A percentile compares a stretch with the other conserved stretches of the same genome.
Evolutionary conservation across 257 asterid genomes (phyloP).

Genomic region (Solanum rostratum): DNA sequence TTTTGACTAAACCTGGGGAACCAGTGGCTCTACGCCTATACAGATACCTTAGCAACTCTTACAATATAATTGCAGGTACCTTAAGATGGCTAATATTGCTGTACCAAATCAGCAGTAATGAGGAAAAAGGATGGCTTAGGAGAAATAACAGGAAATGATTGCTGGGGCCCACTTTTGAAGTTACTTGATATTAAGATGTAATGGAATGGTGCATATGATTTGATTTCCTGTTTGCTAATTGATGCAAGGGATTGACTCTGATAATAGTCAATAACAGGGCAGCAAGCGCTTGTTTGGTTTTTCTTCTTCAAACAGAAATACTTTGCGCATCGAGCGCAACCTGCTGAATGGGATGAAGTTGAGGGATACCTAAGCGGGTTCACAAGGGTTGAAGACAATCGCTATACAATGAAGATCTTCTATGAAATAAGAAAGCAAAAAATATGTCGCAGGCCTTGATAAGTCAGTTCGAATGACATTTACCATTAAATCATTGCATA

Average conservation of each 20-base stretch:
- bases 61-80: not conserved
- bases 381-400: conserved; percentile 92
- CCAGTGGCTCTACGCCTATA: not conserved
- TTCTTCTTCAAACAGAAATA: conserved; percentile 90
- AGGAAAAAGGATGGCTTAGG: not conserved
- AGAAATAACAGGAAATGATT: not conserved
- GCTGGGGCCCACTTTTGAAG: not conserved
- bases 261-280: not conserved
- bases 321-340: conserved; percentile 91
- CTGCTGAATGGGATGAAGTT: conserved; percentile 97
- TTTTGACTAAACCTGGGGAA: not conserved
- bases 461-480: conserved; percentile 27
- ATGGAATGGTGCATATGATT: not conserved
- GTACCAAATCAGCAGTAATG: not conserved
- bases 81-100: not conserved
- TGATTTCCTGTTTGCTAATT: not conserved
- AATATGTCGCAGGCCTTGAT: conserved; percentile 94
- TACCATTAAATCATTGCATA: too few relatives aligned
- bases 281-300: not conserved
- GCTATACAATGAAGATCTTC: conserved; percentile 90
- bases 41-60: not conserved
- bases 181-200: not conserved
- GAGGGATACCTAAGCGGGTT: conserved; percentile 80
- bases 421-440: conserved; percentile 93
- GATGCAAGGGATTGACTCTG: not conserved